A percentile compares a stretch with the other conserved stretches of the same genome.
Conservation (phyloP, 163 green algal species). For the Chloromonas sp. region DNA sequence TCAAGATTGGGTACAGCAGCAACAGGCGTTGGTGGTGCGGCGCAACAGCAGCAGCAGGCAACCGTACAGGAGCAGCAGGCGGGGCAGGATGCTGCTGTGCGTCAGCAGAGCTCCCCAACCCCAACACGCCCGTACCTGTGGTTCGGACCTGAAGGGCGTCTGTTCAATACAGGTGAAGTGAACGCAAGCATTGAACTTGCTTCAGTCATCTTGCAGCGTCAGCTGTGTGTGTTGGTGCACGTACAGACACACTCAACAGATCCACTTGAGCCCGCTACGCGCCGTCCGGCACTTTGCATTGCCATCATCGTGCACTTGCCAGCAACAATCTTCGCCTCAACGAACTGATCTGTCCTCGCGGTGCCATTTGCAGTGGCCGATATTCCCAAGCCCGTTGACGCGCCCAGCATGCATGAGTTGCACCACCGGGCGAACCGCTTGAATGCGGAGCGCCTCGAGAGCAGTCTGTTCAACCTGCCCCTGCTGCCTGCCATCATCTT, state of each 20-base stretch:
- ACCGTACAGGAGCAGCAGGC: neutral
- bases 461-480: conserved; percentile 3
- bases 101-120: neutral
- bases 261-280: no score
- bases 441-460: neutral
- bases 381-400: neutral
- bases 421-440: conserved; percentile 8
- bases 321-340: no score
- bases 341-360: no score
- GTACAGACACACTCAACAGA: no score
- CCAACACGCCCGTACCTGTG: neutral
- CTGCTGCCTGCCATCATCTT: conserved; percentile 12
- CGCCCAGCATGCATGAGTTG: conserved; percentile 9
- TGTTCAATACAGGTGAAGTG: neutral
- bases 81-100: neutral
- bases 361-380: neutral
- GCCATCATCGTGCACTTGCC: no score
- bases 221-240: no score
- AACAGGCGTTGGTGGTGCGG: no score
- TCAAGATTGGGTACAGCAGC: no score
- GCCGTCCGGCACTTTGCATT: no score
- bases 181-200: no score
- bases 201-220: no score
- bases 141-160: neutral
- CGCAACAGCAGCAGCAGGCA: neutral